A percentile compares a stretch with the other conserved stretches of the same genome.
phyloP scores from a whole-genome alignment of 805 yeast genomes.

The Candida hungchunana region DNA sequence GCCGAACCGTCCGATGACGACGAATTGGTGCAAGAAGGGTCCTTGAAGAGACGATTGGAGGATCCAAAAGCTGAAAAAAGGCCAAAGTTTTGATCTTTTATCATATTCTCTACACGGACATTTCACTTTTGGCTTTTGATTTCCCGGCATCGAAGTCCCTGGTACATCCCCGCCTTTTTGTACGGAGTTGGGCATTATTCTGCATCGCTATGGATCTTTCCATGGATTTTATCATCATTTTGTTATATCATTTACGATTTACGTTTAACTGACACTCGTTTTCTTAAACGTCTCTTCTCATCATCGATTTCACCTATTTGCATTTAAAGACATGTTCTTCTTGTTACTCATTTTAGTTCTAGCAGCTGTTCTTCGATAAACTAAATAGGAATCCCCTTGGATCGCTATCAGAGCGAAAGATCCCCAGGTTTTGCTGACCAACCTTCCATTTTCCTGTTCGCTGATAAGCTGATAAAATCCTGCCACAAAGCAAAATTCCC shows the following conservation, averaged over 20 bases:
- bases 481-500: constrained; percentile 4
- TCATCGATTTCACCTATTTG: neutral
- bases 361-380: neutral
- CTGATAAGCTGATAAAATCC: constrained; percentile 5
- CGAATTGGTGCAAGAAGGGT: constrained; percentile 7
- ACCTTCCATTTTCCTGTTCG: constrained; percentile 1
- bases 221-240: neutral
- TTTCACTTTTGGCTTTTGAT: neutral
- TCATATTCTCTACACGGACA: neutral
- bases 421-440: constrained; percentile 1
- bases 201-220: neutral
- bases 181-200: neutral
- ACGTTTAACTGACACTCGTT: too few species aligned
- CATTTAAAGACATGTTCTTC: neutral
- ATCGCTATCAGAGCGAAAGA: neutral
- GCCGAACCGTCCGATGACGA: constrained; percentile 6
- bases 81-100: constrained; percentile 3
- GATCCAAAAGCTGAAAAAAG: constrained; percentile 8
- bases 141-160: neutral
- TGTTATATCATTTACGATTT: neutral
- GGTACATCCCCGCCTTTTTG: neutral
- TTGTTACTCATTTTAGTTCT: too few species aligned
- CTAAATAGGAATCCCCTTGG: neutral
- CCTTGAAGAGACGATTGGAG: constrained; percentile 5
- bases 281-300: neutral